Percentiles rank a stretch among this genome's conserved stretches.
Evolutionary conservation across 345 rosid species (phyloP).

Genomic region (Gossypium longicalyx): DNA sequence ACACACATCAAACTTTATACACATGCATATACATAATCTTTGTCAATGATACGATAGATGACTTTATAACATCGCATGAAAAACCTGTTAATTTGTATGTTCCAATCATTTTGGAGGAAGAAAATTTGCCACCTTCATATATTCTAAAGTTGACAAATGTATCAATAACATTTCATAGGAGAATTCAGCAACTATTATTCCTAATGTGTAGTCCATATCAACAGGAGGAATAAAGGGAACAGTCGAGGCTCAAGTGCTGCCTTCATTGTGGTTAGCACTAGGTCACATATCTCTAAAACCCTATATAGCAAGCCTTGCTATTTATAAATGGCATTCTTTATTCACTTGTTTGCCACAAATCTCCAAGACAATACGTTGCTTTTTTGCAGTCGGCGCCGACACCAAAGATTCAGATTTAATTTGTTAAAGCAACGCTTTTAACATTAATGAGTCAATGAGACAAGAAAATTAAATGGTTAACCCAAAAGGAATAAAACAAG

Average conservation of each 20-base stretch:
- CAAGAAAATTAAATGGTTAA: background rate
- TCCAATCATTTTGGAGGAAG: background rate
- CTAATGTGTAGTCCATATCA: background rate
- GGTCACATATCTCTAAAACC: background rate
- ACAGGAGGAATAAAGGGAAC: background rate
- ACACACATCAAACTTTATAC: background rate
- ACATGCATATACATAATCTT: background rate
- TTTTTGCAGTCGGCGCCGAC: background rate
- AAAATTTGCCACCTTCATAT: background rate
- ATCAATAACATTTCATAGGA: background rate
- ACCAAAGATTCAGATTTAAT: slow-evolving; percentile 10
- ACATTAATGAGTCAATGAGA: background rate
- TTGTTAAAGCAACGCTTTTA: background rate
- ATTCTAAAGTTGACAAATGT: background rate
- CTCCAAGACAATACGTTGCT: slow-evolving; percentile 13
- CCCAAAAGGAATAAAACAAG: background rate
- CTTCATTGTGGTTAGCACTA: background rate
- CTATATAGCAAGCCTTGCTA: background rate
- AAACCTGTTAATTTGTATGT: background rate
- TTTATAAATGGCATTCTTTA: background rate
- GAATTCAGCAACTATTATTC: background rate
- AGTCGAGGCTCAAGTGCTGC: background rate
- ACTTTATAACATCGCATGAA: background rate
- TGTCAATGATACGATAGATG: background rate
- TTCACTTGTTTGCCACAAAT: background rate